Base-by-base conservation (phyloP, 192 early-diverging fungal genomes). In the Backusella tarrabulga region DNA sequence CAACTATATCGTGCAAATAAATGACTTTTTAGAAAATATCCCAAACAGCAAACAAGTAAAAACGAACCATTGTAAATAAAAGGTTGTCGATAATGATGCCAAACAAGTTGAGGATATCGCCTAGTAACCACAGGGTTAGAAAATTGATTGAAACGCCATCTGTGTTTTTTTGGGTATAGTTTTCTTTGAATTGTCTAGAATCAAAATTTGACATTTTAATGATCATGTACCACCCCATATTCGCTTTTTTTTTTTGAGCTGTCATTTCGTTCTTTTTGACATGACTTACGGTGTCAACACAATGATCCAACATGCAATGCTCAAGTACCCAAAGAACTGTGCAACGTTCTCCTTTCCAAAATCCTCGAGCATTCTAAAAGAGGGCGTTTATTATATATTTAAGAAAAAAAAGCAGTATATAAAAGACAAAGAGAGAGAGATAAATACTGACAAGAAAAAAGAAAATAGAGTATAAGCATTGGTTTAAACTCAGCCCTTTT, bases 261-360 rank as follows among this genome's bases (percentile, higher is more conserved):
- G 26, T 9, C 34, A 60, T 36, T 52, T 35, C 40, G 5, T n/a
- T n/a, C n/a, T n/a, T n/a, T n/a, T n/a, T n/a, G 70, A 38, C 26
- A 76, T 38, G 11, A 77, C 88, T 85, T 87, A 91, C 90, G 94
- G 94, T 60, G 91, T 89, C 84, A 93, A 92, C 70, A 96, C 94
- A 4, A 94, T 87, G 40, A 96, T 84, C 94, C 94, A 96, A 80
- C 93, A 92, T 7, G 70, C 82, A 23, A 93, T 89, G 54, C 90
- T 92, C n/a, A 92, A 52, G 63, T 91, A 91, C 35, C 92, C 93
- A 52, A 87, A 83, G 19, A 88, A 35, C 36, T 88, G 79, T 26
- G 90, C 73, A 14, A 38, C 9, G 11, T 12, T 60, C 23, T 60
- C 54, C 11, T 60, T 60, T 7, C 23, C 23, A 60, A 60, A 26